These are phyloP conservation scores for Hymenoscyphus salicellus DNA, from an alignment of 2,329 filamentous ascomycete species.

Conservation along the genomic window DNA sequence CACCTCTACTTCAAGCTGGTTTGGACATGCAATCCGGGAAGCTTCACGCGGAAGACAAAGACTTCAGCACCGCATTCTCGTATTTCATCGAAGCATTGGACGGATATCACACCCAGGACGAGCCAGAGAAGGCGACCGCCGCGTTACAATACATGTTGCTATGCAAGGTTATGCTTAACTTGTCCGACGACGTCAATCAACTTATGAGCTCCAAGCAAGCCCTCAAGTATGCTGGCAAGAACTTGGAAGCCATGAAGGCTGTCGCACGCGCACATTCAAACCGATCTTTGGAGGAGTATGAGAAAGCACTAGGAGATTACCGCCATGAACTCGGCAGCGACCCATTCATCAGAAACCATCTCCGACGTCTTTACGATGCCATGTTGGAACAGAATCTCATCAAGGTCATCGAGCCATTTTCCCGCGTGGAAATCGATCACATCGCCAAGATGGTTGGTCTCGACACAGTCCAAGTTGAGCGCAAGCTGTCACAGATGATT, in stretches of 20 bases:
- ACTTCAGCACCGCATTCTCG: conserved; percentile 97
- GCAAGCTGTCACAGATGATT: conserved; percentile 99
- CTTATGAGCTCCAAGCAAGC: conserved; percentile 96
- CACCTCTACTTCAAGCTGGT: conserved; percentile 88
- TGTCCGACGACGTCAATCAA: conserved; percentile 91
- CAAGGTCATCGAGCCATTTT: conserved; percentile 99
- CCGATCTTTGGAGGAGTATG: conserved; percentile 94
- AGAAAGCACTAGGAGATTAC: conserved; percentile 85
- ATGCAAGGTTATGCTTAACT: conserved; percentile 99
- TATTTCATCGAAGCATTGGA: conserved; percentile 99
- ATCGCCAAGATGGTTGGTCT: conserved; percentile 97
- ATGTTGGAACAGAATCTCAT: conserved; percentile 99
- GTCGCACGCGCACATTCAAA: conserved; percentile 94
- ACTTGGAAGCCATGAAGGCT: conserved; percentile 98
- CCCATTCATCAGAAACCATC: conserved; percentile 93
- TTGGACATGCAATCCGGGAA: conserved; percentile 99
- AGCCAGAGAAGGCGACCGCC: conserved; percentile 84
- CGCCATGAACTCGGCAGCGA: conserved; percentile 92
- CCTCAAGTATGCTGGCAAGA: conserved; percentile 91
- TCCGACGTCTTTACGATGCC: conserved; percentile 91
- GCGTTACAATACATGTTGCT: conserved; percentile 98
- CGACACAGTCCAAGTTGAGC: conserved; percentile 93
- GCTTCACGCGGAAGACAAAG: conserved; percentile 96
- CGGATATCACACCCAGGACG: conserved; percentile 91
- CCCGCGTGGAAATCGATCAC: conserved; percentile 91